These are phyloP conservation scores for Kuraishia cidri DNA, from an alignment of 805 yeast genomes.

Conservation along the genomic window DNA sequence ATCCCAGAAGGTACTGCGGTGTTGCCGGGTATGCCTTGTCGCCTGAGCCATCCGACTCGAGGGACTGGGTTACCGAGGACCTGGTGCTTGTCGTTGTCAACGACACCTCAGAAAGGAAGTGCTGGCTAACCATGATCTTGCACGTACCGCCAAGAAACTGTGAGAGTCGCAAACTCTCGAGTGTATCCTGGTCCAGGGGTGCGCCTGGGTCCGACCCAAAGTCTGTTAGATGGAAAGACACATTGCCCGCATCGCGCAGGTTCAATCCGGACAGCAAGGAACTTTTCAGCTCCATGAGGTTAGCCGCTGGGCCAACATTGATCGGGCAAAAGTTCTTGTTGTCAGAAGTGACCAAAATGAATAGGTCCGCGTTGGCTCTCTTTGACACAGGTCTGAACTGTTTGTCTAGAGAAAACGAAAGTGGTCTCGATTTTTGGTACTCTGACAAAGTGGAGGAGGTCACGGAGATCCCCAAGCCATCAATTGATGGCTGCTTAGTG, in stretches of 20 bases:
- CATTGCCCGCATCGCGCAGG: background rate
- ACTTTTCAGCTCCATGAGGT: conserved; percentile 27
- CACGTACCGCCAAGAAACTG: conserved; percentile 19
- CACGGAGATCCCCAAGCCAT: no score
- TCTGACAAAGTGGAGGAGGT: conserved; percentile 1
- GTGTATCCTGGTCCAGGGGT: conserved; percentile 38
- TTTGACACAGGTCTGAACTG: conserved; percentile 28
- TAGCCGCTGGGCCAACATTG: conserved; percentile 20
- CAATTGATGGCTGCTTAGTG: no score
- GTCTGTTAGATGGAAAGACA: conserved; percentile 57
- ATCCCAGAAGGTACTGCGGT: conserved; percentile 52
- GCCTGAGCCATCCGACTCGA: conserved; percentile 33
- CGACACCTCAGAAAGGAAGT: conserved; percentile 2
- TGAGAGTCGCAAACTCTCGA: conserved; percentile 25
- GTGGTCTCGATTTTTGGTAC: conserved; percentile 2
- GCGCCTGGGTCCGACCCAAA: conserved; percentile 52
- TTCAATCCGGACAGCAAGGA: background rate
- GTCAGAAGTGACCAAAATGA: conserved; percentile 57
- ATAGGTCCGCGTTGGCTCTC: conserved; percentile 19
- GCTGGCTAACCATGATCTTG: conserved; percentile 11
- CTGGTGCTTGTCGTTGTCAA: conserved; percentile 30
- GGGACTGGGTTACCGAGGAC: conserved; percentile 48
- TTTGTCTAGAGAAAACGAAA: conserved; percentile 17
- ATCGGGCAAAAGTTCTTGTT: conserved; percentile 45
- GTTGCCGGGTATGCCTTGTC: conserved; percentile 48